These are phyloP conservation scores for Pyrenophora seminiperda DNA, from an alignment of 2,329 filamentous ascomycete genomes.

Conservation along the genomic window DNA sequence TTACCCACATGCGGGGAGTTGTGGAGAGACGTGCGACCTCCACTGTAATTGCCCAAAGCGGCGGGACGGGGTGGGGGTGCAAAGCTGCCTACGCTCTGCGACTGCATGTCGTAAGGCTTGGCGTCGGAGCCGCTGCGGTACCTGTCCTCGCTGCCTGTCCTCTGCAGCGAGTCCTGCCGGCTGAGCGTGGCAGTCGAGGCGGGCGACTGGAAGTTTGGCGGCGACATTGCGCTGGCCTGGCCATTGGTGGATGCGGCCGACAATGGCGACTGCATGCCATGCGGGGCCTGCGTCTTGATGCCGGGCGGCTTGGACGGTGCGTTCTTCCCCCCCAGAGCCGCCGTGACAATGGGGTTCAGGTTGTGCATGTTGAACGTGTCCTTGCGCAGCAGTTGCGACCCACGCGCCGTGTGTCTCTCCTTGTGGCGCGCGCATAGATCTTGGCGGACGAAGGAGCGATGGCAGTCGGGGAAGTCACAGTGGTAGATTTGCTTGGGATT, in stretches of 20 bases:
- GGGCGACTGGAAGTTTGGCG: conserved; percentile 43
- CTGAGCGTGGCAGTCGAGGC: conserved; percentile 36
- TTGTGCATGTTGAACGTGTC: conserved; percentile 66
- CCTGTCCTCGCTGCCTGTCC: conserved; percentile 44
- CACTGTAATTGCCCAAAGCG: conserved; percentile 39
- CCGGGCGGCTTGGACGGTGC: conserved; percentile 24
- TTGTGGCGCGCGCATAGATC: conserved; percentile 78
- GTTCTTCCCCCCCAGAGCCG: conserved; percentile 44
- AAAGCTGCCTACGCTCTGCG: conserved; percentile 42
- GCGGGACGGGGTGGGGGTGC: conserved; percentile 45
- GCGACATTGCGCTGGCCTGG: conserved; percentile 40
- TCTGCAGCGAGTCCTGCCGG: conserved; percentile 40
- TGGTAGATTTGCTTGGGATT: conserved; percentile 93
- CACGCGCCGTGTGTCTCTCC: conserved; percentile 62
- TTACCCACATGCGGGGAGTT: conserved; percentile 46
- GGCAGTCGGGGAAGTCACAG: conserved; percentile 91
- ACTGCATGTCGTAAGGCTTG: conserved; percentile 46
- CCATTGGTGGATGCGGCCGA: conserved; percentile 28
- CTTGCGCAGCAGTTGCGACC: conserved; percentile 75
- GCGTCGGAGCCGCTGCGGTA: conserved; percentile 38
- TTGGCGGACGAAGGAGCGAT: conserved; percentile 87
- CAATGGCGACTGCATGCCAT: conserved; percentile 41
- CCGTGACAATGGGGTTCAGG: conserved; percentile 50
- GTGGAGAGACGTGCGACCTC: conserved; percentile 39
- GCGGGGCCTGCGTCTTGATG: conserved; percentile 23